Percentiles rank a stretch among this genome's conserved stretches.
Evolutionary conservation across 1,284 basidiomycete species (phyloP).

Genomic region (Cerioporus squamosus): DNA sequence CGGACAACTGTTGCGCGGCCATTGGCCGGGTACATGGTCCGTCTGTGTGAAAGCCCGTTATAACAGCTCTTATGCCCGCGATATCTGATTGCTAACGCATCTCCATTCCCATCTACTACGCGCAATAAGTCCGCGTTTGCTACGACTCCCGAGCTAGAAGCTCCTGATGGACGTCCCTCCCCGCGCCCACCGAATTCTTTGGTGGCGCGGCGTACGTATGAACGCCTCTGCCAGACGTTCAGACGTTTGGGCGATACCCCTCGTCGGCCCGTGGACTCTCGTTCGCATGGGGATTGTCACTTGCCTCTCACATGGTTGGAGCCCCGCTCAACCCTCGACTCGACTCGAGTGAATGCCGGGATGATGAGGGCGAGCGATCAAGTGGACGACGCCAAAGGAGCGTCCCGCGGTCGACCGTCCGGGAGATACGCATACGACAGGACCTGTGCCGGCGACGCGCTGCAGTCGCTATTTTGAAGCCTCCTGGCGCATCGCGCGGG

Average conservation of each 20-base stretch:
- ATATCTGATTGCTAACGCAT: slow-evolving; percentile 16
- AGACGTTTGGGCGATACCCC: slow-evolving; percentile 11
- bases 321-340: not conserved
- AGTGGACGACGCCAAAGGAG: slow-evolving; percentile 1
- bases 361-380: not conserved
- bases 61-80: slow-evolving; percentile 18
- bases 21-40: slow-evolving; percentile 23
- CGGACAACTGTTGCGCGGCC: slow-evolving; percentile 21
- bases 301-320: not conserved
- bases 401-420: slow-evolving; percentile 5
- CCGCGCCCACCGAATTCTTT: slow-evolving; percentile 20
- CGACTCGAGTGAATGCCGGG: not conserved
- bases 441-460: slow-evolving; percentile 4
- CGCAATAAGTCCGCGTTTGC: slow-evolving; percentile 22
- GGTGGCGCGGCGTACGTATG: slow-evolving; percentile 21
- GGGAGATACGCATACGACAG: slow-evolving; percentile 3
- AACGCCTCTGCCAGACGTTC: slow-evolving; percentile 9
- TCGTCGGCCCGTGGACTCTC: slow-evolving; percentile 1
- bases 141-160: slow-evolving; percentile 23
- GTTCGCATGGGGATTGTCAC: slow-evolving; percentile 8
- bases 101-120: slow-evolving; percentile 18
- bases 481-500: slow-evolving; percentile 1
- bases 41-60: slow-evolving; percentile 21
- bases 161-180: slow-evolving; percentile 22
- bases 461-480: not conserved